A percentile compares a stretch with the other conserved stretches of the same genome.
Conservation (phyloP, 768 basidiomycete genomes). For the Tricholomella constricta region DNA sequence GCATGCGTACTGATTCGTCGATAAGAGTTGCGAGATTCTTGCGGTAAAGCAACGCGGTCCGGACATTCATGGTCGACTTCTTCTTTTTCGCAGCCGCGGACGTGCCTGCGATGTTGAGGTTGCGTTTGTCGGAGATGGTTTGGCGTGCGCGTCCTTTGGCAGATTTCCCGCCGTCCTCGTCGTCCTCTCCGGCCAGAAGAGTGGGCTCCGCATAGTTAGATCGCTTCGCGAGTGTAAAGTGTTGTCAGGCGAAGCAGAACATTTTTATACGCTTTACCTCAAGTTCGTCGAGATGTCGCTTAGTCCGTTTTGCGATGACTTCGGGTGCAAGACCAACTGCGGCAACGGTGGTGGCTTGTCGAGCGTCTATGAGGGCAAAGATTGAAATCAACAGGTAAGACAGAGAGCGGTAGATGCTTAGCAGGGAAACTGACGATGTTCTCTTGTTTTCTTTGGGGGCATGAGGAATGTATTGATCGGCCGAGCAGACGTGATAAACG, state of each 20-base stretch:
- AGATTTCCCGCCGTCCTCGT: constrained; percentile 46
- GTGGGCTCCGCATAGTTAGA: constrained; percentile 76
- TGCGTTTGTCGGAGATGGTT: constrained; percentile 77
- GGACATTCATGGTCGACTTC: constrained; percentile 80
- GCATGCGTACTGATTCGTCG: constrained; percentile 74
- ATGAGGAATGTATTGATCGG: constrained; percentile 29
- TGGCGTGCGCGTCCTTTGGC: constrained; percentile 73
- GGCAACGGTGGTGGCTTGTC: constrained; percentile 48
- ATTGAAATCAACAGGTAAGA: constrained; percentile 1
- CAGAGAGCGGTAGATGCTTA: constrained; percentile 3
- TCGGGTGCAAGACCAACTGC: constrained; percentile 56
- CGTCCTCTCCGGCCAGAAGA: constrained; percentile 47
- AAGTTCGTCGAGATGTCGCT: constrained; percentile 80
- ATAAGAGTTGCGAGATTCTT: constrained; percentile 75
- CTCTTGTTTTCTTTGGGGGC: constrained; percentile 51
- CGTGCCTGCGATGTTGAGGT: constrained; percentile 49
- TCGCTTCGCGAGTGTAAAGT: constrained; percentile 44
- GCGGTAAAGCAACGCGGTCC: constrained; percentile 79
- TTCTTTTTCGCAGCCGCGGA: constrained; percentile 62
- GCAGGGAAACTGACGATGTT: constrained; percentile 42
- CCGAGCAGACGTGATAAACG: constrained; percentile 10
- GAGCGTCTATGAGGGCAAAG: constrained; percentile 37
- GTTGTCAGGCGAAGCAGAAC: constrained; percentile 5
- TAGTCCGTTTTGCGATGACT: constrained; percentile 72
- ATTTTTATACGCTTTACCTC: constrained; percentile 50